Evolutionary conservation across 805 yeast genomes (phyloP), one percentile per base, ranked within the genome.

Genomic region (Naumovozyma castellii): DNA sequence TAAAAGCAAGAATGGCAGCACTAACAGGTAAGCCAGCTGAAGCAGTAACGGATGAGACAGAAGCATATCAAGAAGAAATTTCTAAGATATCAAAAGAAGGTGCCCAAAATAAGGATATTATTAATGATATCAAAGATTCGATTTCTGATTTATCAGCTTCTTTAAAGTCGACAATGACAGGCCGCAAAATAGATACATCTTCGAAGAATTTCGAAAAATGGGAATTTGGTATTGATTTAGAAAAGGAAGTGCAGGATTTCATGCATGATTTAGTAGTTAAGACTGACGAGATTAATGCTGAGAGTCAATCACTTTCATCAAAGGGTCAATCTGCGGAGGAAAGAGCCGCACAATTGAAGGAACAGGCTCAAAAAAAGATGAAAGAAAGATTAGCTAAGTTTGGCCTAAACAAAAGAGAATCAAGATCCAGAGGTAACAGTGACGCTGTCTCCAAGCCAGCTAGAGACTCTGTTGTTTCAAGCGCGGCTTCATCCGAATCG

Each of bases 1-100:
- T 92, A 50, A 78, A 79, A 46, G 84, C 88, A 37, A 74, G 95
- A 49, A 87, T 90, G 94, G 94, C 95, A 20, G 85, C 90, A 3
- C 72, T 90, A 52, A 88, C 97, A 3, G 53, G 53, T 12, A 40
- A 41, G 27, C 35, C 37, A 14, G 22, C 22, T 2, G 45, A 30
- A 3, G 13, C 42, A 4, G 15, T 30, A n/a, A 34, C 14, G 13
- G 31, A 35, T 27, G 42, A 38, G 16, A 38, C 47, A 25, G 39
- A 37, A 9, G 33, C 30, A 14, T 32, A 39, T 32, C 6, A 33
- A 32, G 72, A 69, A 43, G 79, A 76, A 36, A 59, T 71, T 18
- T 68, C 70, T 17, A 63, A 59, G 17, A 71, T 79, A 12, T 67
- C 67, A 20, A 59, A 59, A 18, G 84, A 78, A 43, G 67, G 75